These are phyloP conservation scores for Osmanthus fragrans DNA, from an alignment of 257 asterid species.

Conservation along the genomic window DNA sequence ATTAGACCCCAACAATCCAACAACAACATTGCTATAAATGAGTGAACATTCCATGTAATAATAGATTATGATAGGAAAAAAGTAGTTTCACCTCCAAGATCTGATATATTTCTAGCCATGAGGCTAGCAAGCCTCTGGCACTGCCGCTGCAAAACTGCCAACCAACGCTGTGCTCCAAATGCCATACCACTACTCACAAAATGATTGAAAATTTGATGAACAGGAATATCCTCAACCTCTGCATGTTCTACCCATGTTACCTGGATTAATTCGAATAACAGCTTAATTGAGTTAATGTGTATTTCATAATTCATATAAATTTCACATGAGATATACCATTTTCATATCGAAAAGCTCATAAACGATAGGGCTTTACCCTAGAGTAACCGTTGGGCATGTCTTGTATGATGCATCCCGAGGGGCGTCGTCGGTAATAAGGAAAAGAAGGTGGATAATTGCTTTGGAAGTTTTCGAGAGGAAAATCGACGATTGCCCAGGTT, in stretches of 20 bases:
- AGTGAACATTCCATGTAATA: too few species aligned
- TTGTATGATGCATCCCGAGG: slow-evolving; percentile 93
- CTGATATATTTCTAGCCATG: slow-evolving; percentile 87
- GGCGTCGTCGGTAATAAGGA: slow-evolving; percentile 67
- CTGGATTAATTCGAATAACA: slow-evolving; percentile 24
- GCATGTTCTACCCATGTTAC: slow-evolving; percentile 94
- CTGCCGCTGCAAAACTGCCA: slow-evolving; percentile 78
- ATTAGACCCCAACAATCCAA: too few species aligned
- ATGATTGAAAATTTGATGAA: slow-evolving; percentile 49
- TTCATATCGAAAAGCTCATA: background rate
- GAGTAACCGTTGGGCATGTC: slow-evolving; percentile 99
- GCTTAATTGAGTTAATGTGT: background rate
- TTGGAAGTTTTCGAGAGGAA: slow-evolving; percentile 71
- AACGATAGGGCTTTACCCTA: slow-evolving; percentile 38
- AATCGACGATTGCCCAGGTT: slow-evolving; percentile 80
- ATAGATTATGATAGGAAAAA: too few species aligned
- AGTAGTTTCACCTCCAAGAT: slow-evolving; percentile 69
- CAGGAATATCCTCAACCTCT: slow-evolving; percentile 68
- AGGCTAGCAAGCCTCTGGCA: slow-evolving; percentile 96
- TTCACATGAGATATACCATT: too few species aligned
- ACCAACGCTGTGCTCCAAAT: slow-evolving; percentile 88
- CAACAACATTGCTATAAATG: too few species aligned
- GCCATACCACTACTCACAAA: slow-evolving; percentile 60
- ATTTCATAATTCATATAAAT: too few species aligned
- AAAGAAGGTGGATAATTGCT: slow-evolving; percentile 48